A percentile compares a stretch with the other conserved stretches of the same genome.
These are phyloP conservation scores for Dryas alaskensis DNA, from an alignment of 306 rosid genomes.

Conservation along the genomic window DNA sequence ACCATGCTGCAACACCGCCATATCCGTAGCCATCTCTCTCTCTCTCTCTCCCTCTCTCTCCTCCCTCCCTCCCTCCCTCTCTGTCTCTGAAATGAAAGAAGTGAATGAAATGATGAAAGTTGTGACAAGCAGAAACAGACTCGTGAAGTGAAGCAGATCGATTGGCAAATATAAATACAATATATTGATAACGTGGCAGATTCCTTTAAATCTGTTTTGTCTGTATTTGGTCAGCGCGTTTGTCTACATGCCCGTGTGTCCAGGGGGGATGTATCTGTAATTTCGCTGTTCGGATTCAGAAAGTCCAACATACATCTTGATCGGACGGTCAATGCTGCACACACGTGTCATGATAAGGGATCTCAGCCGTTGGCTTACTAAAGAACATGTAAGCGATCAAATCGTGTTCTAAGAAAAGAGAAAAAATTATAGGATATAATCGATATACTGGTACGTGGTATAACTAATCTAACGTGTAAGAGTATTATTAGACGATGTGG, in stretches of 20 bases:
- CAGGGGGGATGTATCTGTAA: conserved; percentile 26
- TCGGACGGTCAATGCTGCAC: fast-evolving
- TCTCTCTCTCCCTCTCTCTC: conserved; percentile 18
- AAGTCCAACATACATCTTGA: not conserved
- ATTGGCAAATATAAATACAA: not conserved
- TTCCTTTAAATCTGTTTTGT: not conserved
- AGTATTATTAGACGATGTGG: too few species aligned
- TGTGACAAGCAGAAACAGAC: not conserved
- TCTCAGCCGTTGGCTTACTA: too few species aligned
- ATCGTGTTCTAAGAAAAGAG: too few species aligned
- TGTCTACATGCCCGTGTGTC: conserved; percentile 8
- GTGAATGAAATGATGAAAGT: too few species aligned
- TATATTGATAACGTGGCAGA: not conserved
- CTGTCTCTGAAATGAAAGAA: not conserved
- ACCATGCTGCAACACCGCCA: conserved; percentile 12
- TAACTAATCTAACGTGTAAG: too few species aligned
- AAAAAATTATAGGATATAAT: too few species aligned
- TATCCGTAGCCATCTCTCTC: conserved; percentile 37
- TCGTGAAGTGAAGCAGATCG: not conserved
- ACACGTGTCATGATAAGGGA: not conserved
- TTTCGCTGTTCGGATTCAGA: not conserved
- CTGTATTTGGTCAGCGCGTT: not conserved
- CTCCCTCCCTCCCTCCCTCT: not conserved
- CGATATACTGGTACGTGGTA: too few species aligned
- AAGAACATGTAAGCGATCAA: too few species aligned